These are phyloP conservation scores for Penicillium paradoxum DNA, from an alignment of 495 filamentous ascomycete species.

Conservation along the genomic window DNA sequence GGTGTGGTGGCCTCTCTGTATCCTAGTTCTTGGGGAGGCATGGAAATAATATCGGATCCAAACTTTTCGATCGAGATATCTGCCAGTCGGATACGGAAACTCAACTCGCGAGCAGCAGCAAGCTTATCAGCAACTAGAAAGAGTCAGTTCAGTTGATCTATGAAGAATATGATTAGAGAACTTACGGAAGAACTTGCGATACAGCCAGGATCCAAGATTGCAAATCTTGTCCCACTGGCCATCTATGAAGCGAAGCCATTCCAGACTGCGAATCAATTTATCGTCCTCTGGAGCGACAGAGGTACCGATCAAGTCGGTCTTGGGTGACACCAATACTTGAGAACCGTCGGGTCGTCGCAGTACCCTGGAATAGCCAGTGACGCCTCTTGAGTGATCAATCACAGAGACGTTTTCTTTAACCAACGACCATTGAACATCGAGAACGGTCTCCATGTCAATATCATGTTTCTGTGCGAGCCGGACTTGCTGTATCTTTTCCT, in stretches of 20 bases:
- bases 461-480: slow-evolving; percentile 49
- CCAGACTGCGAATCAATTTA: slow-evolving; percentile 68
- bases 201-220: slow-evolving; percentile 57
- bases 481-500: slow-evolving; percentile 45
- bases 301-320: slow-evolving; percentile 61
- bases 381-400: slow-evolving; percentile 29
- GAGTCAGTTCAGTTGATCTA: slow-evolving; percentile 3
- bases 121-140: slow-evolving; percentile 42
- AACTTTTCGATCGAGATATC: slow-evolving; percentile 40
- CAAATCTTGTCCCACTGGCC: slow-evolving; percentile 70
- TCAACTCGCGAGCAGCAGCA: slow-evolving; percentile 61
- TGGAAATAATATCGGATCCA: slow-evolving; percentile 37
- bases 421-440: slow-evolving; percentile 52
- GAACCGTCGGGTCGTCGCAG: slow-evolving; percentile 30
- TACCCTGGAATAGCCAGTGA: slow-evolving; percentile 32
- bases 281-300: slow-evolving; percentile 58
- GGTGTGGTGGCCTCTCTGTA: slow-evolving; percentile 21
- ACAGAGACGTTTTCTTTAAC: slow-evolving; percentile 32
- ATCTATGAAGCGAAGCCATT: slow-evolving; percentile 76
- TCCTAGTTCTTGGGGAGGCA: slow-evolving; percentile 16
- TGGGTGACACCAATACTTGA: slow-evolving; percentile 38
- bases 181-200: slow-evolving; percentile 53
- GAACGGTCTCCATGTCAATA: slow-evolving; percentile 49
- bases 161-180: not conserved
- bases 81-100: slow-evolving; percentile 39